phyloP scores from a whole-genome alignment of 2,329 filamentous ascomycete genomes.

The Monosporascus sp. region DNA sequence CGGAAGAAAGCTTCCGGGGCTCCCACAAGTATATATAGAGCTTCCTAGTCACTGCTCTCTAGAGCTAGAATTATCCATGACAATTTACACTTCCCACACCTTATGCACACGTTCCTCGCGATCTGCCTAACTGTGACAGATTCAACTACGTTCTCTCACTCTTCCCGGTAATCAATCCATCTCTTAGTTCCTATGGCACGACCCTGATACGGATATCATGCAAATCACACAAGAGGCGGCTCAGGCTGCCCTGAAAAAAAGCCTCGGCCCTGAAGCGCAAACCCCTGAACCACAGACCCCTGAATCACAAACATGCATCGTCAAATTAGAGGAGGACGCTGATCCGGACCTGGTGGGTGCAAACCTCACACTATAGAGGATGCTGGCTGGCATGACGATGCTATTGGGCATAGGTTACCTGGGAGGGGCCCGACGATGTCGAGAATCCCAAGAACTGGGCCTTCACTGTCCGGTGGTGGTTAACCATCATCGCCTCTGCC shows the following conservation, averaged over 20 bases:
- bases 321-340: not conserved
- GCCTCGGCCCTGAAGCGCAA: not conserved
- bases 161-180: not conserved
- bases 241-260: not conserved
- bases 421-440: not conserved
- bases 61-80: no score
- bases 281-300: not conserved
- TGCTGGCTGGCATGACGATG: not conserved
- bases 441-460: not conserved
- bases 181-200: no score
- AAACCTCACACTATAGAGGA: not conserved
- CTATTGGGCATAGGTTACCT: not conserved
- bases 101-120: no score
- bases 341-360: not conserved
- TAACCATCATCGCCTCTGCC: slow-evolving; percentile 31
- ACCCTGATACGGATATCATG: not conserved
- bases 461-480: not conserved
- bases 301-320: not conserved
- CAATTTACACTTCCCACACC: no score
- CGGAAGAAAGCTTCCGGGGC: no score
- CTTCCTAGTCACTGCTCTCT: no score
- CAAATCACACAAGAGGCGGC: not conserved
- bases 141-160: not conserved
- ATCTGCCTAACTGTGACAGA: no score
- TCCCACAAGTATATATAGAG: no score